Percentiles rank a stretch among this genome's conserved stretches.
These are phyloP conservation scores for Isoetes taiwanensis DNA, from an alignment of 75 land plant species.

Conservation along the genomic window DNA sequence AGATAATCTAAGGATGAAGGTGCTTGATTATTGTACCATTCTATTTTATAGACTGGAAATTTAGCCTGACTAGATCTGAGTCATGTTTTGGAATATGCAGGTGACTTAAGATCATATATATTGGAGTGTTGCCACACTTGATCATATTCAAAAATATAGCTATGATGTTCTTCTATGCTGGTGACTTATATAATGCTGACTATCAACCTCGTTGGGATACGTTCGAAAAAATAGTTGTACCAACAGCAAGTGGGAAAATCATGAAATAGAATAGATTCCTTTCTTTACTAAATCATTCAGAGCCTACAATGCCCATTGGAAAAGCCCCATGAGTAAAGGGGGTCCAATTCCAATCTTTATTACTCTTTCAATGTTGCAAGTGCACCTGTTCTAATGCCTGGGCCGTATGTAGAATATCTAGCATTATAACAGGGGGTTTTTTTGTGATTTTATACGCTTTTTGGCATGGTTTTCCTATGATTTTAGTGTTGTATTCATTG, in stretches of 20 bases:
- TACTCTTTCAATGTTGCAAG: conserved; percentile 96
- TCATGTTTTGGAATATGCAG: conserved; percentile 20
- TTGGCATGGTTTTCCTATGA: too few species aligned
- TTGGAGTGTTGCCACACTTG: conserved; percentile 67
- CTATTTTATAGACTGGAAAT: neutral
- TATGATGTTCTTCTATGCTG: conserved; percentile 81
- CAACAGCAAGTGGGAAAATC: conserved; percentile 83
- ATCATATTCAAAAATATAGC: conserved; percentile 47
- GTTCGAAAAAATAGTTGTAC: conserved; percentile 65
- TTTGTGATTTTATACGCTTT: too few species aligned
- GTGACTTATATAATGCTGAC: conserved; percentile 93
- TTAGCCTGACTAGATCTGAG: neutral
- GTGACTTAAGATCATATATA: conserved; percentile 87
- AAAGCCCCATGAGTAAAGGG: conserved; percentile 84
- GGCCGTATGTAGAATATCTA: conserved; percentile 85
- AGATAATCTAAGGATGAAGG: neutral
- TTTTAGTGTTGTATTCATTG: too few species aligned
- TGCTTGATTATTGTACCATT: neutral
- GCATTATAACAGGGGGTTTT: too few species aligned
- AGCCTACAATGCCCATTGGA: conserved; percentile 82
- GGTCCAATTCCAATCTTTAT: conserved; percentile 82
- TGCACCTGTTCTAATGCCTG: conserved; percentile 80
- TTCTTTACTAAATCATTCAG: conserved; percentile 43
- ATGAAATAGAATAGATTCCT: conserved; percentile 67
- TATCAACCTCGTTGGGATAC: conserved; percentile 90